Conservation (phyloP, 768 basidiomycete genomes). For the Amanita rubescens region DNA sequence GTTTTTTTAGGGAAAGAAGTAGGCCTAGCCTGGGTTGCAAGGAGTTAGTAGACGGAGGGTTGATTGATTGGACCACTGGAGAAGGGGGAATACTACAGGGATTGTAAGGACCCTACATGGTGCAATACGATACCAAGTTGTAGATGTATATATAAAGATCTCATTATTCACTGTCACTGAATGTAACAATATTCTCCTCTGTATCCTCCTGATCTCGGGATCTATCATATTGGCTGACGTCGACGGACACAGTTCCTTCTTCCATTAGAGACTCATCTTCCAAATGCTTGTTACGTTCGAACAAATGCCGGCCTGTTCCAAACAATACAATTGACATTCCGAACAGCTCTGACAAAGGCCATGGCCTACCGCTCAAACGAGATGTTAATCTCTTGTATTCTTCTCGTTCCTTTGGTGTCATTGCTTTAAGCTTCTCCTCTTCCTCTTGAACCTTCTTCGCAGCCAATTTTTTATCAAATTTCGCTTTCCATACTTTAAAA, state of each 20-base stretch:
- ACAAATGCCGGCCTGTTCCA: slow-evolving; percentile 77
- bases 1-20: slow-evolving; percentile 55
- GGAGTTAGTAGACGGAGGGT: slow-evolving; percentile 43
- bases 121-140: not conserved
- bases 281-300: slow-evolving; percentile 73
- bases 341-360: not conserved
- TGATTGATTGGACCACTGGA: slow-evolving; percentile 46
- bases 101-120: slow-evolving; percentile 28
- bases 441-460: slow-evolving; percentile 59
- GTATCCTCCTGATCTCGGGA: slow-evolving; percentile 54
- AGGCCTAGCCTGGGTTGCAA: slow-evolving; percentile 50
- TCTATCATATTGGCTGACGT: slow-evolving; percentile 84
- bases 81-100: slow-evolving; percentile 55
- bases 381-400: slow-evolving; percentile 61
- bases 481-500: slow-evolving; percentile 77
- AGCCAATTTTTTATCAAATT: slow-evolving; percentile 66
- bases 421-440: slow-evolving; percentile 59
- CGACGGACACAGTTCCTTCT: slow-evolving; percentile 82
- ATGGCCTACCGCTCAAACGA: slow-evolving; percentile 61
- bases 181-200: slow-evolving; percentile 54
- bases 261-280: slow-evolving; percentile 80
- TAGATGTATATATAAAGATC: not conserved
- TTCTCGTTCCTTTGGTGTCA: slow-evolving; percentile 79
- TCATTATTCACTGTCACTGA: slow-evolving; percentile 81
- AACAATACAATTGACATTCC: slow-evolving; percentile 1